These are phyloP conservation scores for Pichia kudriavzevii DNA, from an alignment of 1,139 yeast species.

Conservation along the genomic window DNA sequence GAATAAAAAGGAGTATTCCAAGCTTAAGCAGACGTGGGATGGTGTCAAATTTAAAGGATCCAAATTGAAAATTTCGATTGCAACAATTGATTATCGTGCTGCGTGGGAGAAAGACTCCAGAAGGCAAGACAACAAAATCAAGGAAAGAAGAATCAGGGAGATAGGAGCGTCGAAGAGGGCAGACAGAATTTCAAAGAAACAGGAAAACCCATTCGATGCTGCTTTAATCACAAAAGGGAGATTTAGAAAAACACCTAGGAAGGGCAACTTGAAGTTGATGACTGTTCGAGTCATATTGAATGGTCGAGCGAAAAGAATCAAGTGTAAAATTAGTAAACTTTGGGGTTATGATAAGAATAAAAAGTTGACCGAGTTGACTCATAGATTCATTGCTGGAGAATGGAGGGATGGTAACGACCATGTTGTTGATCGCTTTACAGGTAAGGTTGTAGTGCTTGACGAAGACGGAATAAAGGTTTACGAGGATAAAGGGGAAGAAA, in stretches of 20 bases:
- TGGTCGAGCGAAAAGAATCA: slow-evolving; percentile 51
- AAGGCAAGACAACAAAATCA: slow-evolving; percentile 33
- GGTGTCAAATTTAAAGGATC: slow-evolving; percentile 74
- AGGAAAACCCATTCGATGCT: slow-evolving; percentile 23
- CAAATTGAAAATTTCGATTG: slow-evolving; percentile 46
- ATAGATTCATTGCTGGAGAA: slow-evolving; percentile 49
- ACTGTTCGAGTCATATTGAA: slow-evolving; percentile 61
- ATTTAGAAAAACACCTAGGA: slow-evolving; percentile 47
- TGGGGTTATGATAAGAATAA: slow-evolving; percentile 85
- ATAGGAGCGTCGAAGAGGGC: slow-evolving; percentile 33
- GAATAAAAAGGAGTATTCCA: slow-evolving; percentile 36
- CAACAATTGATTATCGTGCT: slow-evolving; percentile 39
- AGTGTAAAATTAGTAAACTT: slow-evolving; percentile 62
- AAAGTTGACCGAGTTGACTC: slow-evolving; percentile 53
- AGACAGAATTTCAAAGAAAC: slow-evolving; percentile 27
- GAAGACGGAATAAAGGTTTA: slow-evolving; percentile 27
- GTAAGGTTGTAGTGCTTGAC: slow-evolving; percentile 17
- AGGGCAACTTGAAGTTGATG: slow-evolving; percentile 39
- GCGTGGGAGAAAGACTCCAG: slow-evolving; percentile 38
- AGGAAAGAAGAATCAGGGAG: slow-evolving; percentile 27
- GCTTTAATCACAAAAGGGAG: slow-evolving; percentile 50
- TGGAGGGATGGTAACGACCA: slow-evolving; percentile 88
- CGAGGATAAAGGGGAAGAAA: slow-evolving; percentile 23
- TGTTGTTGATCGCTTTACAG: slow-evolving; percentile 51
- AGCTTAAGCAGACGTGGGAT: slow-evolving; percentile 50